Evolutionary conservation across 2,329 filamentous ascomycete species (phyloP), one percentile per base, ranked within the genome.

Genomic region (Cryphonectria carpinicola): DNA sequence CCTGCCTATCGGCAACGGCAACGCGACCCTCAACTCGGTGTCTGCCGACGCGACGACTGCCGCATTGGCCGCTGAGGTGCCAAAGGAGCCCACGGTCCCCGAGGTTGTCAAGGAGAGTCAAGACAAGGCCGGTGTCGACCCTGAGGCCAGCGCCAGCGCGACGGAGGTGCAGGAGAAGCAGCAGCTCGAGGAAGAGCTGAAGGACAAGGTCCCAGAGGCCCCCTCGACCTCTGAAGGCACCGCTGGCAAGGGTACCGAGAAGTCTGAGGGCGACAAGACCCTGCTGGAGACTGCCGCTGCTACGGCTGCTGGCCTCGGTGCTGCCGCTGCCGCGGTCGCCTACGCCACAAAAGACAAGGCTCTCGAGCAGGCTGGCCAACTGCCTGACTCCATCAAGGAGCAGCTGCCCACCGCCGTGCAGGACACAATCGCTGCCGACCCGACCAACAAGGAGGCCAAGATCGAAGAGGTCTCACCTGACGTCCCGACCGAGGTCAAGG

Each of bases 91-190:
- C 72, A 84, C 81, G 77, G 87, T 88, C 17, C 90, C 90, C 41
- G 86, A 88, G 72, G 80, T 91, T 56, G 92, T 94, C 67, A 90
- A 88, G 77, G 88, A 93, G 76, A 93, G 90, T 81, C 91, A 94
- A 77, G 84, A 89, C 74, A 87, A 90, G 78, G 91, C 91, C 28
- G 81, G 87, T 67, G 83, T 85, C 60, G 82, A 84, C 8, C 88
- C 91, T n/a, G 92, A 93, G 78, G 91, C 92, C 14, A 90, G 90
- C 74, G 90, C 86, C 52, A 84, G 89, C 70, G 82, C 88, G 41
- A 84, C 87, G 58, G 91, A 92, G 76, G 90, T 94, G 10, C 80
- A 85, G 74, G 92, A 93, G 76, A 94, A 94, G 87, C 88, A 87
- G 70, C 84, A 86, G 70, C 85, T 94, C 4, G 92, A 94, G 82